Evolutionary conservation across 2,329 filamentous ascomycete genomes (phyloP).

Genomic region (Pseudogymnoascus sp.): DNA sequence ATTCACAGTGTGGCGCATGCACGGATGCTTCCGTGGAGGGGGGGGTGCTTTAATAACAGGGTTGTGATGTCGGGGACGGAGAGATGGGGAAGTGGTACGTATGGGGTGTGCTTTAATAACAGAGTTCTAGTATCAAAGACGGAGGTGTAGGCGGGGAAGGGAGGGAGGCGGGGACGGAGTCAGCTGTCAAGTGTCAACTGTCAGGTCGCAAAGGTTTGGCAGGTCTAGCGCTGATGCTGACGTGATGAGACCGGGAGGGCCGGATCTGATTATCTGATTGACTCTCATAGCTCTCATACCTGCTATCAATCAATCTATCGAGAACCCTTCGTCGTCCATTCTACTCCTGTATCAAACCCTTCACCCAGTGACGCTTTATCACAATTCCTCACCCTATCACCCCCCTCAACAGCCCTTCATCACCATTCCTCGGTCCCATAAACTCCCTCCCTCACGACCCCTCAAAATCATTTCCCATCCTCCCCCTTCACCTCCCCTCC

Average conservation of each 20-base stretch:
- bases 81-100: no score
- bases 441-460: no score
- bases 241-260: neutral
- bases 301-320: neutral
- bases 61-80: neutral
- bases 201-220: neutral
- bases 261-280: no score
- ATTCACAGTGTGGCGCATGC: neutral
- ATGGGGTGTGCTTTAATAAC: neutral
- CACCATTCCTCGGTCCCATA: no score
- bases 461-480: no score
- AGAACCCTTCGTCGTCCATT: neutral
- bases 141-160: neutral
- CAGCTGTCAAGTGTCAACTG: neutral
- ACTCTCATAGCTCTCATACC: no score
- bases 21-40: no score
- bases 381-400: neutral
- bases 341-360: neutral
- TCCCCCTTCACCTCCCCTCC: neutral
- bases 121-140: neutral
- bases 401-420: neutral
- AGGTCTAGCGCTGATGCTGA: neutral
- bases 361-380: neutral
- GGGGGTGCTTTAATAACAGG: neutral
- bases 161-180: neutral